Base-by-base conservation (phyloP, 1,284 basidiomycete species). In the Golubevia sp. region DNA sequence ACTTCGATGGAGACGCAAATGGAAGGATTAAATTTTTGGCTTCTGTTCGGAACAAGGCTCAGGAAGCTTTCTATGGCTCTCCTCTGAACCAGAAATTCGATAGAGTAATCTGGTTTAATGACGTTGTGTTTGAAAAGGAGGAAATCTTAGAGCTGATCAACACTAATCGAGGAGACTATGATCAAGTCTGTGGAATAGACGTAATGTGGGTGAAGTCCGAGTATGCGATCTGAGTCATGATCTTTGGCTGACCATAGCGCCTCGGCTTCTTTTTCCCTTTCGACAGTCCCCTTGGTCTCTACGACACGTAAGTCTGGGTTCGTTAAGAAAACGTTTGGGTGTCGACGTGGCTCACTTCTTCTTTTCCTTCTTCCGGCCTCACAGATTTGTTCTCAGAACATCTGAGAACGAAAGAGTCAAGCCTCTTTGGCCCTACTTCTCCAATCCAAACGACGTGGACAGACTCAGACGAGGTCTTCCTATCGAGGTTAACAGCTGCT, bases 191-290 rank as follows among this genome's bases (percentile, higher is more conserved):
- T 38, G 76, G 64, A 11, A 60, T 77, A 27, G 76, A 79, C 60
- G 87, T 50, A 88, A 88, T 71, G 84, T 83, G 24, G 87, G 79
- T 1, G 71, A 88, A 48, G 85, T 85, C 64, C 87, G 87, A 1
- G 61, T 84, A 8, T 70, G 58, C 18, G 34, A 74, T 57, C 62
- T 61, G 6, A n/a, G 58, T 0, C 66, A 76, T 52, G 50, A 77
- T 87, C 18, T 63, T 84, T 6, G 79, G 84, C 61, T 70, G 67
- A 84, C 84, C n/a, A 30, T 84, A 81, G 1, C 87, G 84, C 72
- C 86, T 86, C 67, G 85, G 85, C 58, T 84, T 88, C 20, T 34
- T 88, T 1, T 88, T 88, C 73, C 84, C 87, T 18, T 88, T 88
- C 69, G 87, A 89, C 74, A 79, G 88, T 23, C 85, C 83, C 61